Percentiles rank a stretch among this genome's conserved stretches.
Conservation (phyloP, 176 grass and related monocot species). For the Otatea glauca region DNA sequence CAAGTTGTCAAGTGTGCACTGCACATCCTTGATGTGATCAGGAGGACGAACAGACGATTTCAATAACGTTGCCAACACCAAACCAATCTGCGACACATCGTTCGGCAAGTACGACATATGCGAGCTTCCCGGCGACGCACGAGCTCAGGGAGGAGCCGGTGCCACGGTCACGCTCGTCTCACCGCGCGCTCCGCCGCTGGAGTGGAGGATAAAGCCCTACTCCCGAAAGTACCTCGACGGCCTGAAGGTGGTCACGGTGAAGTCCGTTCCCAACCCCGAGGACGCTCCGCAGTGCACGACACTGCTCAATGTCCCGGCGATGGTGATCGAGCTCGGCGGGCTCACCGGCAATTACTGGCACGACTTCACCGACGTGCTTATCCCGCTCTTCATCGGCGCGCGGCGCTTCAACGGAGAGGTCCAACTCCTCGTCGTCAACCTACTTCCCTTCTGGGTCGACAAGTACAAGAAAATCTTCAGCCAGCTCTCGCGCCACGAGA, state of each 20-base stretch:
- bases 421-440: constrained; percentile 65
- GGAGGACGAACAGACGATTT: constrained; percentile 46
- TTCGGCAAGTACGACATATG: constrained; percentile 67
- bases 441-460: constrained; percentile 53
- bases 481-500: constrained; percentile 56
- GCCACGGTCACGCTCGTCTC: constrained; percentile 45
- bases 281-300: constrained; percentile 48
- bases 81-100: constrained; percentile 58
- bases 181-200: constrained; percentile 26
- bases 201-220: constrained; percentile 70
- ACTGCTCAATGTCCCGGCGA: constrained; percentile 45
- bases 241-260: constrained; percentile 54
- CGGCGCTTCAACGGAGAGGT: constrained; percentile 57
- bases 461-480: constrained; percentile 55
- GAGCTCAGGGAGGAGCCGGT: background rate
- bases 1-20: background rate
- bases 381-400: constrained; percentile 64
- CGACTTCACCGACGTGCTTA: constrained; percentile 67
- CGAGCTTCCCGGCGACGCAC: constrained; percentile 51
- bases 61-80: constrained; percentile 37
- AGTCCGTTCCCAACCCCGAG: constrained; percentile 19
- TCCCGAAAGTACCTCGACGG: constrained; percentile 63
- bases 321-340: constrained; percentile 67
- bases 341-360: constrained; percentile 79
- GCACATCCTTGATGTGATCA: constrained; percentile 1